Conservation (phyloP, 2,329 filamentous ascomycete genomes). For the Gliomastix tumulicola region DNA sequence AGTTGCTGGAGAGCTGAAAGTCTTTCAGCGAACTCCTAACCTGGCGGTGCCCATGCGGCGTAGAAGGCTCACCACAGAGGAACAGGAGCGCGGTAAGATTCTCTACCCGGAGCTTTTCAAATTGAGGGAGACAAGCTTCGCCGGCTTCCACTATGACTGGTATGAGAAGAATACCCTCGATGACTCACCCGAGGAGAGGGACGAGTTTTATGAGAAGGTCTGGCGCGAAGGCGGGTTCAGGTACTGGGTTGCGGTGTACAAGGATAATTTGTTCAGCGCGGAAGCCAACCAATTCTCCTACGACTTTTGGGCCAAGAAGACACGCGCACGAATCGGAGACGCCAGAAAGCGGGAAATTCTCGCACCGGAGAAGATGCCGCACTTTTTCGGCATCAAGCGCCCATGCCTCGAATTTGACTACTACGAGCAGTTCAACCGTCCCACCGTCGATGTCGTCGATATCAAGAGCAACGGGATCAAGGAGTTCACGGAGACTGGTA, state of each 20-base stretch:
- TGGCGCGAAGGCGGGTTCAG: constrained; percentile 45
- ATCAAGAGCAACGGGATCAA: constrained; percentile 30
- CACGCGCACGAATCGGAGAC: constrained; percentile 40
- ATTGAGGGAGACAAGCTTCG: constrained; percentile 44
- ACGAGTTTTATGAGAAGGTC: constrained; percentile 37
- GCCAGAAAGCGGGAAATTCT: constrained; percentile 40
- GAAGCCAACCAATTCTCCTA: constrained; percentile 47
- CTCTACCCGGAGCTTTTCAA: constrained; percentile 45
- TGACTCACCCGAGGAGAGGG: constrained; percentile 39
- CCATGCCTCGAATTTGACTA: constrained; percentile 33
- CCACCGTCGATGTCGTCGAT: constrained; percentile 33
- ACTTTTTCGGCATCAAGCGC: constrained; percentile 48
- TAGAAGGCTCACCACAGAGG: constrained; percentile 23
- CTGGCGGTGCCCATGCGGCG: constrained; percentile 56
- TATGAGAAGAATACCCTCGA: constrained; percentile 48
- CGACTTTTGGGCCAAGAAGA: constrained; percentile 47
- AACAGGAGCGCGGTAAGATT: constrained; percentile 33
- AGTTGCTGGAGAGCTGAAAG: constrained; percentile 40
- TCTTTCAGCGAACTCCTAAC: constrained; percentile 64
- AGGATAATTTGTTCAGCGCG: constrained; percentile 36
- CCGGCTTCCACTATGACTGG: constrained; percentile 52
- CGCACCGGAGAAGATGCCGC: constrained; percentile 42
- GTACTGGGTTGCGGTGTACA: constrained; percentile 47
- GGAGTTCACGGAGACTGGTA: constrained; percentile 31
- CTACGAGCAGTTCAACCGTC: constrained; percentile 39